Conservation (phyloP, 23 red algal genomes). For the Gracilariopsis chorda region DNA sequence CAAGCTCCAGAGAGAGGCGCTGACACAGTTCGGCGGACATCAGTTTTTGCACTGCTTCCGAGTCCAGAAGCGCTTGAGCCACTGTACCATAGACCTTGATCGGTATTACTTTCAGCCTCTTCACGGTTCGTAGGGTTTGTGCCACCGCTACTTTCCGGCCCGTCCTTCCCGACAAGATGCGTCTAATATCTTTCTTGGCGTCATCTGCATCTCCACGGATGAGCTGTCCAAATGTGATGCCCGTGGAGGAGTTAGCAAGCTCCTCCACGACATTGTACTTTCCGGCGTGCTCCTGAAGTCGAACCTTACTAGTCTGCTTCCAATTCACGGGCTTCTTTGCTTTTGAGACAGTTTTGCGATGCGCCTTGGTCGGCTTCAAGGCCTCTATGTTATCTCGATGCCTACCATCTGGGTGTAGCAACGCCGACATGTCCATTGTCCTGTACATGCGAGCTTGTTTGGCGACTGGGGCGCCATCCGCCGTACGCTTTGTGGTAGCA, state of each 20-base stretch:
- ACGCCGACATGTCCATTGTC: neutral
- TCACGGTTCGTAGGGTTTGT: neutral
- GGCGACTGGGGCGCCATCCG: too few relatives aligned
- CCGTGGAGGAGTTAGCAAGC: neutral
- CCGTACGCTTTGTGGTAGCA: too few relatives aligned
- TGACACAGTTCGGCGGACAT: neutral
- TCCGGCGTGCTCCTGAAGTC: neutral
- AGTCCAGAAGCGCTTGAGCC: neutral
- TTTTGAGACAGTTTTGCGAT: too few relatives aligned
- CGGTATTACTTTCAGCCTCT: slow-evolving; percentile 1
- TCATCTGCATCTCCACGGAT: slow-evolving; percentile 21
- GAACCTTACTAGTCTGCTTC: neutral
- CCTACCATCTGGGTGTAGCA: neutral
- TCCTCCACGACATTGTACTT: slow-evolving; percentile 17
- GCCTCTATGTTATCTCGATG: too few relatives aligned
- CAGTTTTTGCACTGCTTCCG: neutral
- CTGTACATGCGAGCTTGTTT: too few relatives aligned
- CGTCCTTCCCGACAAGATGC: neutral
- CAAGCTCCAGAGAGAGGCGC: neutral
- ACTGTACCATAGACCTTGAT: slow-evolving; percentile 9
- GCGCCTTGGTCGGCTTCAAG: neutral
- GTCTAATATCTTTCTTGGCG: neutral
- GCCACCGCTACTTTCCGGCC: neutral
- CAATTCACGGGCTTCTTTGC: neutral
- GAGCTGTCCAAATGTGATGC: neutral